Evolutionary conservation across 2,329 filamentous ascomycete genomes (phyloP).

Genomic region (Pestalotiopsis fici): DNA sequence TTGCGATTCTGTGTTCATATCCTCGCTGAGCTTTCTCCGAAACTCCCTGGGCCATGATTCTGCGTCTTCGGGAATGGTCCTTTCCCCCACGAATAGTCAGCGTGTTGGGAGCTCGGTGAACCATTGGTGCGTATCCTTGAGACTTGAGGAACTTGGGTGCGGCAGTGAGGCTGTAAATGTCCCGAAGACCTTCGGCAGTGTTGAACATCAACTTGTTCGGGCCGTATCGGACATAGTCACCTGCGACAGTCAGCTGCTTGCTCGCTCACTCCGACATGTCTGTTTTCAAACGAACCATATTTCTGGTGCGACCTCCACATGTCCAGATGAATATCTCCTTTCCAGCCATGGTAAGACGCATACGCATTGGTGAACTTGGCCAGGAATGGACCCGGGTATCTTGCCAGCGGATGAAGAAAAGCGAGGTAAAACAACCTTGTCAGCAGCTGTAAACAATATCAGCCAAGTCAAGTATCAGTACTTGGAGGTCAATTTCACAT

Average conservation of each 20-base stretch:
- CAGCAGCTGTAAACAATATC: not conserved
- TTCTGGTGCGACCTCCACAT: conserved; percentile 50
- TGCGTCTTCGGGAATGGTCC: conserved; percentile 7
- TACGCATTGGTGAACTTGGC: conserved; percentile 50
- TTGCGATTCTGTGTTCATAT: conserved; percentile 9
- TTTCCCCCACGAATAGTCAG: conserved; percentile 11
- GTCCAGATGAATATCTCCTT: conserved; percentile 53
- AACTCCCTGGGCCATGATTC: conserved; percentile 12
- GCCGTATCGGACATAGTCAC: conserved; percentile 13
- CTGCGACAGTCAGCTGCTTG: not conserved
- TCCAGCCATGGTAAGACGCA: conserved; percentile 51
- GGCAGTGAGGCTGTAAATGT: conserved; percentile 8
- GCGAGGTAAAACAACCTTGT: not conserved
- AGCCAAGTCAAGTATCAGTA: not conserved
- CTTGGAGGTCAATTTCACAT: not conserved
- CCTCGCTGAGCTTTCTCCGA: conserved; percentile 6
- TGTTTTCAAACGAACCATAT: conserved; percentile 36
- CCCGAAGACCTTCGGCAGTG: conserved; percentile 10
- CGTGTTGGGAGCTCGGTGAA: conserved; percentile 10
- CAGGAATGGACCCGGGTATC: conserved; percentile 10
- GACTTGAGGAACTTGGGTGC: conserved; percentile 9
- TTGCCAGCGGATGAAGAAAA: conserved; percentile 12
- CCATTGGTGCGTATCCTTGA: conserved; percentile 4
- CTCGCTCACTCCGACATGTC: no score
- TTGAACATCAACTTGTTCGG: conserved; percentile 12